Evolutionary conservation across 768 basidiomycete species (phyloP).

Genomic region (Kwoniella mangroviensis): DNA sequence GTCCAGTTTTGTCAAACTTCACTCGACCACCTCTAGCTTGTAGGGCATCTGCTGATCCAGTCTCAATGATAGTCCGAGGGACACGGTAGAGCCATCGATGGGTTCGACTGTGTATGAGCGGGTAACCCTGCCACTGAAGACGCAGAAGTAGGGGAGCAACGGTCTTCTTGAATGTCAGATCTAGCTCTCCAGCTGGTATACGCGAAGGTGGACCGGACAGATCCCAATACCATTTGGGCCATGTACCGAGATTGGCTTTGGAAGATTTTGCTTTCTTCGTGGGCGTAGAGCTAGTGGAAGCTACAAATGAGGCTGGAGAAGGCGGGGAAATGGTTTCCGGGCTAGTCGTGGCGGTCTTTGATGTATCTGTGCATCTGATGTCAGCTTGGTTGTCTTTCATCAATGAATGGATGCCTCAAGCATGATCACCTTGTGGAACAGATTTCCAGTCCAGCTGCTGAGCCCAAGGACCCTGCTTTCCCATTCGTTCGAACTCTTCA

Average conservation of each 20-base stretch:
- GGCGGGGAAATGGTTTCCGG: neutral
- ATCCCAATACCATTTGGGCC: constrained; percentile 99
- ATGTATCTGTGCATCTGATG: no score
- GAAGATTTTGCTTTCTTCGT: constrained; percentile 12
- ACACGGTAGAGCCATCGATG: constrained; percentile 93
- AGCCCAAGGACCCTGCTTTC: constrained; percentile 34
- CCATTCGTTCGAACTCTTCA: constrained; percentile 29
- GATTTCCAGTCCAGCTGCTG: constrained; percentile 43
- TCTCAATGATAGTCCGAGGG: constrained; percentile 50
- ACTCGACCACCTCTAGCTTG: constrained; percentile 19
- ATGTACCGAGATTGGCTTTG: constrained; percentile 57
- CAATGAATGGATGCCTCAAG: no score
- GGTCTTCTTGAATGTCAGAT: constrained; percentile 81
- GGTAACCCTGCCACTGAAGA: constrained; percentile 84
- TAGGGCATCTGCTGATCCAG: constrained; percentile 2
- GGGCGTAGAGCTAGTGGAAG: neutral
- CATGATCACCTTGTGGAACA: constrained; percentile 13
- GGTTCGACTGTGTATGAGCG: constrained; percentile 80
- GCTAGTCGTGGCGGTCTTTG: no score
- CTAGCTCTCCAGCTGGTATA: constrained; percentile 66
- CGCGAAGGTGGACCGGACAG: constrained; percentile 57
- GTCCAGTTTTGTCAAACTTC: constrained; percentile 15
- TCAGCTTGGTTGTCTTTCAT: neutral
- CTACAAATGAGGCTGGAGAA: neutral
- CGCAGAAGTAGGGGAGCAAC: constrained; percentile 82